Evolutionary conservation across 768 basidiomycete species (phyloP).

Genomic region (Tricholoma terreum): DNA sequence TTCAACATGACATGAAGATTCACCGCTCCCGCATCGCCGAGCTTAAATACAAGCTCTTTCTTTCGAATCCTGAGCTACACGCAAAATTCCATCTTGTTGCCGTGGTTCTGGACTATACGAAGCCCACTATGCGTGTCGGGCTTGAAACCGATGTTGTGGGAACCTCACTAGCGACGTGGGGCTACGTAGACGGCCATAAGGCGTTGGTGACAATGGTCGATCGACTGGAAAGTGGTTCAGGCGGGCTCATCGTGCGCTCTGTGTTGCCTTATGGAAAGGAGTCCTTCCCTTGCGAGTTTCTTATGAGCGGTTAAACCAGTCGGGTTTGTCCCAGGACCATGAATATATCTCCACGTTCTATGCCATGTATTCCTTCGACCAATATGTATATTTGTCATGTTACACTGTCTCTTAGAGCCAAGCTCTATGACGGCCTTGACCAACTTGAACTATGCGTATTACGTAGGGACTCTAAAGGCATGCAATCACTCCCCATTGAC

Average conservation of each 20-base stretch:
- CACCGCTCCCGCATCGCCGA: neutral
- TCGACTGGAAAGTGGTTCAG: neutral
- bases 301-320: neutral
- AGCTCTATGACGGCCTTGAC: too few species aligned
- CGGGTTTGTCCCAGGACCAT: neutral
- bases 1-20: neutral
- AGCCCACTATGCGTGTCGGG: neutral
- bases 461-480: too few species aligned
- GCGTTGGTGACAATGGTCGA: neutral
- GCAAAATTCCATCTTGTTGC: neutral
- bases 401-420: too few species aligned
- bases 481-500: too few species aligned
- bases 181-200: neutral
- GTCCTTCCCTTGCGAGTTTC: neutral
- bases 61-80: neutral
- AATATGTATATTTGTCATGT: too few species aligned
- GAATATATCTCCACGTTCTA: too few species aligned
- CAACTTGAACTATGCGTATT: too few species aligned
- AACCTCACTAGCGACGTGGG: neutral
- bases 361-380: too few species aligned
- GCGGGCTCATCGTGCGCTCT: neutral
- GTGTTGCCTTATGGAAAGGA: neutral
- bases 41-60: neutral
- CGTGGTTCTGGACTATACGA: neutral
- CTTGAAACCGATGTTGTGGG: neutral